A percentile compares a stretch with the other conserved stretches of the same genome.
Evolutionary conservation across 2,329 filamentous ascomycete species (phyloP).

Genomic region (Paecilomyces sp.): DNA sequence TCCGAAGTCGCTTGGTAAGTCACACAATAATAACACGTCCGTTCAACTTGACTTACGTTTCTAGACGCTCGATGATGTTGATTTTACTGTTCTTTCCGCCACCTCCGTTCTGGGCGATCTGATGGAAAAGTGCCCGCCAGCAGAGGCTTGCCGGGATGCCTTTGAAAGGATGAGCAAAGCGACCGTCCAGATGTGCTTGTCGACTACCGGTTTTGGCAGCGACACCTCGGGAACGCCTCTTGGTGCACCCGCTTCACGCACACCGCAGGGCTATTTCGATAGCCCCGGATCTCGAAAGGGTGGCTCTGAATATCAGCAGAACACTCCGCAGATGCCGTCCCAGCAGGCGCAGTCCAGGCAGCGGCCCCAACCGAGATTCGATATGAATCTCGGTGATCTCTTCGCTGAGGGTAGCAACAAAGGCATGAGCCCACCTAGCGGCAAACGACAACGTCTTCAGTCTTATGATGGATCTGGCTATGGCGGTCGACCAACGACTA

Average conservation of each 20-base stretch:
- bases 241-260: slow-evolving; percentile 7
- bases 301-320: slow-evolving; percentile 14
- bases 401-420: slow-evolving; percentile 39
- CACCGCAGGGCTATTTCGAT: slow-evolving; percentile 7
- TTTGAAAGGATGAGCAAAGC: slow-evolving; percentile 94
- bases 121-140: slow-evolving; percentile 89
- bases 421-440: slow-evolving; percentile 27
- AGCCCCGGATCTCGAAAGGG: slow-evolving; percentile 11
- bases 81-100: slow-evolving; percentile 88
- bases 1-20: slow-evolving; percentile 76
- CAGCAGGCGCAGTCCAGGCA: slow-evolving; percentile 26
- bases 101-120: slow-evolving; percentile 88
- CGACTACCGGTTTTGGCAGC: slow-evolving; percentile 71
- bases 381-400: slow-evolving; percentile 49
- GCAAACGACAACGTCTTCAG: slow-evolving; percentile 18
- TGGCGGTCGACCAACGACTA: slow-evolving; percentile 15
- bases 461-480: slow-evolving; percentile 15
- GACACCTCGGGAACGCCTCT: slow-evolving; percentile 26
- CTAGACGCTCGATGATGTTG: slow-evolving; percentile 85
- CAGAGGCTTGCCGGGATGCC: slow-evolving; percentile 88
- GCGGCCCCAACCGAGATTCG: slow-evolving; percentile 49
- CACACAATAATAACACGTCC: slow-evolving; percentile 8
- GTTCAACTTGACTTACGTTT: slow-evolving; percentile 3
- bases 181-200: slow-evolving; percentile 90
- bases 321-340: slow-evolving; percentile 17